phyloP scores from a whole-genome alignment of 306 rosid genomes.

The Cucurbita ficifolia region DNA sequence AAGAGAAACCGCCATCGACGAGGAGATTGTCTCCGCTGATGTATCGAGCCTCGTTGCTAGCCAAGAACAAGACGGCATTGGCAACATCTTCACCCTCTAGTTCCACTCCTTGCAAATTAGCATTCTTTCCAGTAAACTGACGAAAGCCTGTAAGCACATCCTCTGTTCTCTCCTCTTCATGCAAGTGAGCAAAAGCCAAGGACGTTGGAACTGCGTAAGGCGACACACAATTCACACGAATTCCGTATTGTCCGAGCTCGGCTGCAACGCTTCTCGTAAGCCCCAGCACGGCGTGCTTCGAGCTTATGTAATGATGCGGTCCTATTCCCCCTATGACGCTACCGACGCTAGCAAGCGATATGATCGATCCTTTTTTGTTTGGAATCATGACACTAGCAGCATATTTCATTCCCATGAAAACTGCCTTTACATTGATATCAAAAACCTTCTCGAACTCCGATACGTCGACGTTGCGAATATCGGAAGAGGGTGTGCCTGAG shows the following conservation, averaged over 20 bases:
- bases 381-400: conserved; percentile 68
- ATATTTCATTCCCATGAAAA: conserved; percentile 71
- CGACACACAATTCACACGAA: conserved; percentile 57
- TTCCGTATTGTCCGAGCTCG: conserved; percentile 51
- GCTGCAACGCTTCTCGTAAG: conserved; percentile 71
- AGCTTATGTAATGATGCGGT: conserved; percentile 58
- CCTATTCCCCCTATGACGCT: conserved; percentile 40
- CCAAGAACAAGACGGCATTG: conserved; percentile 68
- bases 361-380: conserved; percentile 49
- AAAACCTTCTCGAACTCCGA: conserved; percentile 67
- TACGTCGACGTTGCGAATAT: conserved; percentile 49
- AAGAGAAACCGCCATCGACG: conserved; percentile 66
- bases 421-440: conserved; percentile 57
- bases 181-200: conserved; percentile 55
- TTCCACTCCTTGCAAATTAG: conserved; percentile 66
- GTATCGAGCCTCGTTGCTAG: conserved; percentile 63
- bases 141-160: conserved; percentile 32
- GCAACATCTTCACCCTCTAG: conserved; percentile 51
- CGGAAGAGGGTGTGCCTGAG: conserved; percentile 46
- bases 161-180: conserved; percentile 50
- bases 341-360: conserved; percentile 48
- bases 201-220: conserved; percentile 45
- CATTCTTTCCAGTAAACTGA: conserved; percentile 16
- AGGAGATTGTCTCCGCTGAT: conserved; percentile 60
- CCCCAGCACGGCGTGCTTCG: conserved; percentile 73